phyloP scores from a whole-genome alignment of 805 yeast species.

The Candida chauliodis region DNA sequence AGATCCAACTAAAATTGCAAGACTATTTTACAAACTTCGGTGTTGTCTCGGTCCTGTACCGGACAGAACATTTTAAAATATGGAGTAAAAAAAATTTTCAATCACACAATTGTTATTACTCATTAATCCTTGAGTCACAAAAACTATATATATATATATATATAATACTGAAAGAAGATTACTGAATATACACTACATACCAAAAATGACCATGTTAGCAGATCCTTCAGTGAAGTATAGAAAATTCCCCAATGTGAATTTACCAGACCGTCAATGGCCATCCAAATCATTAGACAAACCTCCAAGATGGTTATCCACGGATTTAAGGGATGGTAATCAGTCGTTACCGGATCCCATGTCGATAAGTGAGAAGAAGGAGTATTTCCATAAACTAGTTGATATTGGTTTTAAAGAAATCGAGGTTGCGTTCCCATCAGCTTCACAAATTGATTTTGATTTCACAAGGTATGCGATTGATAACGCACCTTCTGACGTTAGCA shows the following conservation, averaged over 20 bases:
- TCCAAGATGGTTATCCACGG: constrained; percentile 83
- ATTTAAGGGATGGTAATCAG: constrained; percentile 81
- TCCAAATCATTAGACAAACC: constrained; percentile 51
- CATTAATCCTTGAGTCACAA: too few relatives aligned
- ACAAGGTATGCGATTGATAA: constrained; percentile 70
- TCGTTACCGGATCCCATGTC: constrained; percentile 85
- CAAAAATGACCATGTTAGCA: constrained; percentile 35
- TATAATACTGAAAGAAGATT: too few relatives aligned
- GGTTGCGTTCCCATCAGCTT: constrained; percentile 79
- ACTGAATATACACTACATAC: too few relatives aligned
- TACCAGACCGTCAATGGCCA: constrained; percentile 75
- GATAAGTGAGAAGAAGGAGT: constrained; percentile 69
- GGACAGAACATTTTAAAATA: not conserved
- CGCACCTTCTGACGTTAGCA: constrained; percentile 73
- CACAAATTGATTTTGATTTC: constrained; percentile 77
- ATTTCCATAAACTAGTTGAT: constrained; percentile 64
- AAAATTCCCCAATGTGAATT: constrained; percentile 50
- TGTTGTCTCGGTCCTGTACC: not conserved
- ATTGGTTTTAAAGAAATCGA: constrained; percentile 82
- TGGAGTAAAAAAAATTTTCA: constrained; percentile 3
- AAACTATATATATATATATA: too few relatives aligned
- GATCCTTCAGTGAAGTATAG: constrained; percentile 65
- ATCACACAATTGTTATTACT: constrained; percentile 3
- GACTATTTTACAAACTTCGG: not conserved
- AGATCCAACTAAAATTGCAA: not conserved